Evolutionary conservation across 306 rosid species (phyloP).

Genomic region (Pterocarpus santalinus): DNA sequence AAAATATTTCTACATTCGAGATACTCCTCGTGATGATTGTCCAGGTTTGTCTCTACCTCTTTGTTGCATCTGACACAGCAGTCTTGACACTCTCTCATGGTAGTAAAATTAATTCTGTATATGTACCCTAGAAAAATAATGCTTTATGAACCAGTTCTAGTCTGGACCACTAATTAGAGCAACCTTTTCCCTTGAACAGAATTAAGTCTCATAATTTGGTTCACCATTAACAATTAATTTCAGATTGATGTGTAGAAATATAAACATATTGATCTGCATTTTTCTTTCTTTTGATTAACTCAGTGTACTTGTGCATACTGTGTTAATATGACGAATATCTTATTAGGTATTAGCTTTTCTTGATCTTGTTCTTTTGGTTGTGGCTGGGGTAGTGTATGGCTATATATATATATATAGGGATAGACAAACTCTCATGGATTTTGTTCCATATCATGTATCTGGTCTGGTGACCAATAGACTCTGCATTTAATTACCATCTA

Average conservation of each 20-base stretch:
- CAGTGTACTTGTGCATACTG: conserved; percentile 20
- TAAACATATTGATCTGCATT: conserved; percentile 15
- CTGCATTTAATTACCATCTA: conserved; percentile 12
- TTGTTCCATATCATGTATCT: background rate
- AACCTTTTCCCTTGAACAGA: background rate
- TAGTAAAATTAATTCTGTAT: background rate
- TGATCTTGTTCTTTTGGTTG: conserved; percentile 8
- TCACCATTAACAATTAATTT: conserved; percentile 2
- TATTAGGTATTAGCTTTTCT: background rate
- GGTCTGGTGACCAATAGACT: background rate
- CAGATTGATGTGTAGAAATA: background rate
- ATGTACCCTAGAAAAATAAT: too few relatives aligned
- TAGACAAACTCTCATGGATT: background rate
- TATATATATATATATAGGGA: background rate
- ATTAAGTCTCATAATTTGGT: background rate
- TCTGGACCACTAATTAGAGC: conserved; percentile 12
- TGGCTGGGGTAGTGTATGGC: background rate
- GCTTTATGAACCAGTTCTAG: conserved; percentile 3
- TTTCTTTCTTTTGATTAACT: background rate
- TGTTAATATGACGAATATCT: conserved; percentile 10
- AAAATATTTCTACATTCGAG: conserved; percentile 71
- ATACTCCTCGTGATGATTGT: conserved; percentile 86
- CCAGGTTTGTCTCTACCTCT: conserved; percentile 72
- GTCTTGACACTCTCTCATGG: background rate
- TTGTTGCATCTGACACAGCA: background rate